Base-by-base conservation (phyloP, 2,329 filamentous ascomycete species). In the Akanthomyces muscarius region DNA sequence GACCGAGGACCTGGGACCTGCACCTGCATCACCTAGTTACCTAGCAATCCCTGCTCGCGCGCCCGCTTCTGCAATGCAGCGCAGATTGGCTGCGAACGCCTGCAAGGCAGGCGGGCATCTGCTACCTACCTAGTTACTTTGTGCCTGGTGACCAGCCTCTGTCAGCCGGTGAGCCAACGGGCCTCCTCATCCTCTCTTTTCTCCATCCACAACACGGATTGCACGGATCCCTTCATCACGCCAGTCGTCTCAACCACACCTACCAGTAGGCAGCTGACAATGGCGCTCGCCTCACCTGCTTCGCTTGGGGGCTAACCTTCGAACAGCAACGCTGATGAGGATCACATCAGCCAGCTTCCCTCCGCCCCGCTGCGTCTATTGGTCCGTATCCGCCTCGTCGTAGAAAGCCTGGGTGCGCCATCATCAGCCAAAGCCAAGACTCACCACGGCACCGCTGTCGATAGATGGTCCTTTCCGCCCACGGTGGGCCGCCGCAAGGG, bases 321-420 rank as follows among this genome's bases (percentile, higher is more conserved):
- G 57, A 60, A 60, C 36, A 50, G 13, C 36, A 42, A 23, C 23
- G 16, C 33, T 33, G 38, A 36, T 16, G 47, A 52, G 52, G 42
- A 52, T 60, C 57, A 60, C 47, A 60, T 60, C 57, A 60, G 57
- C 47, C 57, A 60, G 57, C 57, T 52, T 21, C 16, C n/a, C 23
- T 6, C 11, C 25, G 25, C 30, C n/a, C 21, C 38, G 13, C 28
- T 16, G 18, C 21, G 41, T 42, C 58, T 53, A 61, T 61, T 61
- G 38, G 58, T 54, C 50, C 28, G 25, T 42, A n/a, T 42, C 50
- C 48, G 30, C 50, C 41, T 61, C 28, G 33, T 53, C 28, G 18
- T 18, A 30, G 18, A 45, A 5, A 52, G 47, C 48, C 48, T 52
- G n/a, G 51, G 36, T 50, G 42, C 57, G 57, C 57, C 57, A 60